Evolutionary conservation across 139 green algal species (phyloP).

Genomic region (Chlorella sorokiniana): DNA sequence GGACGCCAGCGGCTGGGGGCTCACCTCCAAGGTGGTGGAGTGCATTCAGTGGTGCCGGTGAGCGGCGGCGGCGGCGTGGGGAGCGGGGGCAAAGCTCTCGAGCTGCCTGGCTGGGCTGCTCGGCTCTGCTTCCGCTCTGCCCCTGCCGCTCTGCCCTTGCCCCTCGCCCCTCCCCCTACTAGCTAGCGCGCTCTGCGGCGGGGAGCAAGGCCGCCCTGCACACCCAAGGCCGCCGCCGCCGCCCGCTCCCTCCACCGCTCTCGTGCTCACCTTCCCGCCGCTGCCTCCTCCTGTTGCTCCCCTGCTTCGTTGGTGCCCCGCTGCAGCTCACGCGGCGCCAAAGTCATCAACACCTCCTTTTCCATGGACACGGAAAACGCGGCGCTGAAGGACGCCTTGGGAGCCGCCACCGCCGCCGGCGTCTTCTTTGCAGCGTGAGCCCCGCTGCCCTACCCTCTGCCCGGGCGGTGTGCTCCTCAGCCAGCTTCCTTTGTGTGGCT

Average conservation of each 20-base stretch:
- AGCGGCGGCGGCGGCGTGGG: not conserved
- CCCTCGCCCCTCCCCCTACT: too few relatives aligned
- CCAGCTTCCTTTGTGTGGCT: not conserved
- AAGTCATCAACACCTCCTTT: constrained; percentile 28
- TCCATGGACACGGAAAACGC: not conserved
- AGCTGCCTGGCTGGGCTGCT: too few relatives aligned
- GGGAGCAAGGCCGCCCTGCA: too few relatives aligned
- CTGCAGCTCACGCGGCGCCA: constrained; percentile 16
- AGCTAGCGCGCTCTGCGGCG: too few relatives aligned
- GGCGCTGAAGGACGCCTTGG: constrained; percentile 22
- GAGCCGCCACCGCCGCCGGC: constrained; percentile 2
- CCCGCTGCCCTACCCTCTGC: not conserved
- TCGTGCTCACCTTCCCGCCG: too few relatives aligned
- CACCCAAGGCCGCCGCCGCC: too few relatives aligned
- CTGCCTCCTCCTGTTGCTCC: too few relatives aligned
- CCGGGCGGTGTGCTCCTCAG: not conserved
- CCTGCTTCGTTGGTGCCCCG: not conserved
- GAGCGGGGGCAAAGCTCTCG: not conserved
- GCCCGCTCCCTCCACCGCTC: too few relatives aligned
- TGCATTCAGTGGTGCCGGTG: constrained; percentile 14
- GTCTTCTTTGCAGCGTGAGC: constrained; percentile 3
- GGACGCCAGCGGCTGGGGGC: constrained; percentile 21
- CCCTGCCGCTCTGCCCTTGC: too few relatives aligned
- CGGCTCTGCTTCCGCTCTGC: too few relatives aligned
- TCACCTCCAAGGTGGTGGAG: constrained; percentile 14